Evolutionary conservation across 495 filamentous ascomycete species (phyloP).

Genomic region (Xylaria nigripes): DNA sequence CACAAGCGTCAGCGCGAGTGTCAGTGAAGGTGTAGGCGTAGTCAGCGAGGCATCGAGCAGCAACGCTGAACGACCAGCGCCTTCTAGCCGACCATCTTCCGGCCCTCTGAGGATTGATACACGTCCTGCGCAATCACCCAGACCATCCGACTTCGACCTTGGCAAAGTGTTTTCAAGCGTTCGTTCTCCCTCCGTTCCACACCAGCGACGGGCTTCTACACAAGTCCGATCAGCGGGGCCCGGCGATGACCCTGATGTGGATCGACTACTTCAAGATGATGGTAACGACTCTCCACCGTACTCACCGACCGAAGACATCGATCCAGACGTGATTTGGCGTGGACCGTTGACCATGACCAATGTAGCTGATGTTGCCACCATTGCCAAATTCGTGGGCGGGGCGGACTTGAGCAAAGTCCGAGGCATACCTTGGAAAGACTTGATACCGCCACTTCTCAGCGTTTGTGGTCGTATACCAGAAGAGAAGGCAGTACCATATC

Average conservation of each 20-base stretch:
- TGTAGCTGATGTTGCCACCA: slow-evolving; percentile 62
- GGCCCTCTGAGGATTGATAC: slow-evolving; percentile 44
- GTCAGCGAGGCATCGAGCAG: slow-evolving; percentile 24
- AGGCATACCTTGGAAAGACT: slow-evolving; percentile 55
- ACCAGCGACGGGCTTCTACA: slow-evolving; percentile 40
- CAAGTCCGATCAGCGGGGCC: slow-evolving; percentile 39
- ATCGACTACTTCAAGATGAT: slow-evolving; percentile 79
- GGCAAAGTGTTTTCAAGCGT: slow-evolving; percentile 63
- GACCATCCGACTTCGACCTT: slow-evolving; percentile 55
- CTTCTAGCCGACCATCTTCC: slow-evolving; percentile 18
- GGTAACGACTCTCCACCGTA: slow-evolving; percentile 77
- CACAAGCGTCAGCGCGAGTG: not conserved
- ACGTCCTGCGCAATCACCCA: slow-evolving; percentile 37
- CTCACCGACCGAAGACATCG: slow-evolving; percentile 62
- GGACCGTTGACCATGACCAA: slow-evolving; percentile 70
- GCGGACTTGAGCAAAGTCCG: slow-evolving; percentile 56
- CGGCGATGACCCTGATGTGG: slow-evolving; percentile 76
- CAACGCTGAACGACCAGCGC: slow-evolving; percentile 11
- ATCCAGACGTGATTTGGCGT: slow-evolving; percentile 69
- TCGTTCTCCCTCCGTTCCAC: slow-evolving; percentile 45
- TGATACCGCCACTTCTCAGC: slow-evolving; percentile 59
- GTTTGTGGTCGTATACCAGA: slow-evolving; percentile 80
- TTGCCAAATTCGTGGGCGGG: slow-evolving; percentile 78
- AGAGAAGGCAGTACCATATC: slow-evolving; percentile 75
- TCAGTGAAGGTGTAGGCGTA: not conserved